phyloP scores from a whole-genome alignment of 305 asterid species.

The Fraxinus angustifolia region DNA sequence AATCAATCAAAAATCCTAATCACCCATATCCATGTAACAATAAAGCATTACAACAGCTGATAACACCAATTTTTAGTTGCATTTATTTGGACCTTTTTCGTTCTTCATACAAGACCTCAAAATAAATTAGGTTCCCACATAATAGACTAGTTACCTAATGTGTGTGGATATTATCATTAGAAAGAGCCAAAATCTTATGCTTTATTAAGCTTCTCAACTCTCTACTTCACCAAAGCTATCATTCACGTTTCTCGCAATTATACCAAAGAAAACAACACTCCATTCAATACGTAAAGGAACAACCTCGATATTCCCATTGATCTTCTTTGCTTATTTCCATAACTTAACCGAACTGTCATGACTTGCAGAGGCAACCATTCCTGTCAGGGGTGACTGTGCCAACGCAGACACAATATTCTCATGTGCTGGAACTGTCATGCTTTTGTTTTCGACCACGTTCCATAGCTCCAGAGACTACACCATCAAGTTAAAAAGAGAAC shows the following conservation, averaged over 20 bases:
- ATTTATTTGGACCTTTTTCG: background rate
- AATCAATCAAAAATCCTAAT: background rate
- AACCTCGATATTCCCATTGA: background rate
- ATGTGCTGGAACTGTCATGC: constrained; percentile 86
- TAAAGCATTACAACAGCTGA: background rate
- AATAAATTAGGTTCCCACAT: background rate
- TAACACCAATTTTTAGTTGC: background rate
- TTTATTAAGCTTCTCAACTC: background rate
- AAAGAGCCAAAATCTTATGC: background rate
- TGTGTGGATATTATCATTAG: background rate
- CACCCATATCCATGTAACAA: background rate
- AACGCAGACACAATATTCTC: constrained; percentile 75
- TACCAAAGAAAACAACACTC: background rate
- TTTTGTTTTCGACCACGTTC: constrained; percentile 90
- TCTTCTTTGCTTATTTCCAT: constrained; percentile 56
- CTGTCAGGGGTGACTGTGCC: constrained; percentile 80
- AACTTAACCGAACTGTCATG: constrained; percentile 91
- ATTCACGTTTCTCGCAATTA: too few species aligned
- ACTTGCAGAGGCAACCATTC: constrained; percentile 94
- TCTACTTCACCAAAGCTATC: background rate
- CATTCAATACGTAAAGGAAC: background rate
- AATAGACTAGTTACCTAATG: background rate
- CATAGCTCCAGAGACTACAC: constrained; percentile 81
- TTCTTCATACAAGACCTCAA: background rate
- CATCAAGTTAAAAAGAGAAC: constrained; percentile 3